Base-by-base conservation (phyloP, 805 yeast species). In the Ogataea zsoltii region DNA sequence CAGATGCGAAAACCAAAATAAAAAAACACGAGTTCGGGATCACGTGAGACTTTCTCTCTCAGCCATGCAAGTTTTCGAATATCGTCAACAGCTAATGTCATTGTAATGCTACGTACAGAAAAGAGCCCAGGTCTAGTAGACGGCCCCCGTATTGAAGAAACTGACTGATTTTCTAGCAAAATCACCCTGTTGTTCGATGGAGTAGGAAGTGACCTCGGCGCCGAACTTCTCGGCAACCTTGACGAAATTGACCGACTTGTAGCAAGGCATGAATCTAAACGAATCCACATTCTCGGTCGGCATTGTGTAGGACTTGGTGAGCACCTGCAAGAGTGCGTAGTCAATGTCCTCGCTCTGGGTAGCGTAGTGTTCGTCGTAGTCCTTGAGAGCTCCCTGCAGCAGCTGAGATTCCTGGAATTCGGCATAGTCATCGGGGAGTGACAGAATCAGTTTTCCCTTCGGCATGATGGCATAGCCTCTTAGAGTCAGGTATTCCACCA, bases 381-480 rank as follows among this genome's bases (percentile, higher is more conserved):
- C 40, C 11, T 26, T 37, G 12, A 37, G 31, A 17, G 40, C 40
- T 10, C 40, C 40, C 5, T 30, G 19, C 4, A 37, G 9, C 11
- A 37, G 32, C 15, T 37, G 40, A 9, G 32, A 26, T 16, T 37
- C 40, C 15, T 37, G 40, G 16, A 37, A 37, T 6, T 37, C 32
- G 3, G 26, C 40, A 17, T 37, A 37, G 2, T 37, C 40, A 16
- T 37, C 40, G 4, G 40, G 40, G 15, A 37, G 26, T 2, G 40
- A 23, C 3, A 19, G 25, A 10, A 14, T 28, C 14, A 37, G 15
- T 15, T 37, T 37, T 11, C 40, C 40, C 16, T 37, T 37, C 3
- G 40, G 40, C 40, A 37, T 37, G 15, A 37, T 37, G 7, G 40
- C 40, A 16, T 28, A 37, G 32, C 40, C 40, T 17, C 40, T 37